Conservation (phyloP, 208 protist species). For the Phytomonas francai region DNA sequence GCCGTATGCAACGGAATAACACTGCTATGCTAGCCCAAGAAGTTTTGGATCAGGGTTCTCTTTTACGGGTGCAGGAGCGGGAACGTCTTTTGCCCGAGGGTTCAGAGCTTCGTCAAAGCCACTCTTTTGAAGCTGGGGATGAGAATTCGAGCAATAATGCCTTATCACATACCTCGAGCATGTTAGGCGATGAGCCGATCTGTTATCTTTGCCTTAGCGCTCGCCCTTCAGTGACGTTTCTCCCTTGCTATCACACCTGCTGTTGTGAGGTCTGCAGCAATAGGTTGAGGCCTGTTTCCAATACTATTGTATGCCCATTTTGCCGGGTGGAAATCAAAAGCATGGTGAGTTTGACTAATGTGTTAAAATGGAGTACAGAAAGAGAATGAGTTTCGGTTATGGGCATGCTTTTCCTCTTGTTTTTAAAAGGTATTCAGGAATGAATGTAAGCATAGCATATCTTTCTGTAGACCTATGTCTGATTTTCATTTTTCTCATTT, state of each 20-base stretch:
- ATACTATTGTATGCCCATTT: slow-evolving; percentile 33
- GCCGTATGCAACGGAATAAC: not conserved
- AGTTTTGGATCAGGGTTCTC: not conserved
- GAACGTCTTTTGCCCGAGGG: not conserved
- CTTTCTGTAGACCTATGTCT: slow-evolving; percentile 4
- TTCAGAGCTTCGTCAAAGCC: not conserved
- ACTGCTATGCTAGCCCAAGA: not conserved
- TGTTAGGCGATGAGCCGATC: slow-evolving; percentile 23
- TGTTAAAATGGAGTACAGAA: slow-evolving; percentile 14
- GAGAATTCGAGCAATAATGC: not conserved
- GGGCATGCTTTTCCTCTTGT: slow-evolving; percentile 8
- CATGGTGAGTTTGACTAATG: slow-evolving; percentile 38
- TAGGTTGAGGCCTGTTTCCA: slow-evolving; percentile 22
- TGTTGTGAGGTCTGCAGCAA: slow-evolving; percentile 45
- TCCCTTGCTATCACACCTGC: slow-evolving; percentile 51
- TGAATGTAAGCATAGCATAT: not conserved
- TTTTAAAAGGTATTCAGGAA: slow-evolving; percentile 5
- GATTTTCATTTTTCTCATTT: not conserved
- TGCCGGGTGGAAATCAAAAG: slow-evolving; percentile 32
- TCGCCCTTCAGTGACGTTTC: slow-evolving; percentile 30
- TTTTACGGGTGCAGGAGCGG: not conserved
- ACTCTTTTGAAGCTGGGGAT: not conserved
- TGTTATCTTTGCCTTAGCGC: slow-evolving; percentile 41
- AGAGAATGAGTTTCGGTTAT: slow-evolving; percentile 29
- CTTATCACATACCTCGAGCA: slow-evolving; percentile 11